These are phyloP conservation scores for Lactifluus rugatus DNA, from an alignment of 768 basidiomycete species.

Conservation along the genomic window DNA sequence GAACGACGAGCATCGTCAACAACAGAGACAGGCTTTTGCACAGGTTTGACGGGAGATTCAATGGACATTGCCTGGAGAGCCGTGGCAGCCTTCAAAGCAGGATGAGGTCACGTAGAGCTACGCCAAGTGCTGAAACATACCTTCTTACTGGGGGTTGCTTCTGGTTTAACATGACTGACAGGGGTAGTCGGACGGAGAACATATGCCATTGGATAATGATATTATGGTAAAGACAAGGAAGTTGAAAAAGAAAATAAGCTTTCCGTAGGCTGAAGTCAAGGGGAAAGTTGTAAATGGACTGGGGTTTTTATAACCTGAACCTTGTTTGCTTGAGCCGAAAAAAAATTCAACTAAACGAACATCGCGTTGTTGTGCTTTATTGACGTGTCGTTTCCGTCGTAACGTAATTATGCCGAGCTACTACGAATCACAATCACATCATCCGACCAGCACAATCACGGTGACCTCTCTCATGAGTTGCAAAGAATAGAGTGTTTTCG, in stretches of 20 bases:
- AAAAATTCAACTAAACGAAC: constrained; percentile 23
- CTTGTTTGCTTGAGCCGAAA: constrained; percentile 27
- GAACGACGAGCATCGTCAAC: constrained; percentile 22
- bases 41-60: constrained; percentile 25
- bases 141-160: constrained; percentile 32
- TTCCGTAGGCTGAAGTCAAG: not conserved
- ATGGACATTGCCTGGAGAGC: constrained; percentile 26
- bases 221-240: not conserved
- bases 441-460: not conserved
- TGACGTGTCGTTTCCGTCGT: constrained; percentile 9
- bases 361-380: constrained; percentile 30
- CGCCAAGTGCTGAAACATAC: constrained; percentile 8
- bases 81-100: constrained; percentile 24
- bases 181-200: constrained; percentile 18
- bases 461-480: not conserved
- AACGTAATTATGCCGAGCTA: not conserved
- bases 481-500: not conserved
- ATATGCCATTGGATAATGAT: constrained; percentile 17
- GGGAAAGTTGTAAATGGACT: not conserved
- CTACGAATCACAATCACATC: not conserved
- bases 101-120: not conserved
- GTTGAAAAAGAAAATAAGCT: not conserved
- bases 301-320: constrained; percentile 12
- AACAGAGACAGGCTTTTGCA: constrained; percentile 13
- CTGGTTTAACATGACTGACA: constrained; percentile 20